A percentile compares a stretch with the other conserved stretches of the same genome.
These are phyloP conservation scores for Pachyrhizus erosus DNA, from an alignment of 306 rosid genomes.

Conservation along the genomic window DNA sequence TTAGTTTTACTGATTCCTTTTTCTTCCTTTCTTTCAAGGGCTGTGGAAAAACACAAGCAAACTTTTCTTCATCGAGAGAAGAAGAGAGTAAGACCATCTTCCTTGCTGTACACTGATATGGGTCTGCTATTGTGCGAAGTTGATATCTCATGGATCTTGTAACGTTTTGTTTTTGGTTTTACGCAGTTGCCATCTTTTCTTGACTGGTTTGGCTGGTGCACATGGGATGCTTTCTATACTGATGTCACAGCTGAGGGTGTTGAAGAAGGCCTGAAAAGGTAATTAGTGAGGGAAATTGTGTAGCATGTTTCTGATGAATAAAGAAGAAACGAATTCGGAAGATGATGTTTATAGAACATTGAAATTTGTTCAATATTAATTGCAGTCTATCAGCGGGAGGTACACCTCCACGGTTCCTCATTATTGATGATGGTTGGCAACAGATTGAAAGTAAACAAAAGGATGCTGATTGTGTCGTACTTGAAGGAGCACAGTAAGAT, in stretches of 20 bases:
- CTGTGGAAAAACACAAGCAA: slow-evolving; percentile 82
- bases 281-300: slow-evolving; percentile 9
- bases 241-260: slow-evolving; percentile 98
- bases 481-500: slow-evolving; percentile 98
- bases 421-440: slow-evolving; percentile 99
- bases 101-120: background rate
- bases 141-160: slow-evolving; percentile 31
- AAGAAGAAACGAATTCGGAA: background rate
- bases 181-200: slow-evolving; percentile 83
- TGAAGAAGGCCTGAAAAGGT: slow-evolving; percentile 89
- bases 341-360: background rate
- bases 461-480: slow-evolving; percentile 65
- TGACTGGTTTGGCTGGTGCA: slow-evolving; percentile 99
- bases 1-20: slow-evolving; percentile 34
- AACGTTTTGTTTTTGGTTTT: slow-evolving; percentile 41
- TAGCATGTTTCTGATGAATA: slow-evolving; percentile 14
- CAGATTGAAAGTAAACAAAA: slow-evolving; percentile 80
- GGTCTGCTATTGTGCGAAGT: background rate
- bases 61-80: slow-evolving; percentile 90
- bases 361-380: slow-evolving; percentile 41
- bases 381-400: slow-evolving; percentile 88
- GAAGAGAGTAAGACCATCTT: slow-evolving; percentile 66
- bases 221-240: slow-evolving; percentile 99
- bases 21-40: slow-evolving; percentile 48
- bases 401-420: slow-evolving; percentile 85